These are phyloP conservation scores for Eragrostis nindensis DNA, from an alignment of 176 grass and related monocot genomes.

Conservation along the genomic window DNA sequence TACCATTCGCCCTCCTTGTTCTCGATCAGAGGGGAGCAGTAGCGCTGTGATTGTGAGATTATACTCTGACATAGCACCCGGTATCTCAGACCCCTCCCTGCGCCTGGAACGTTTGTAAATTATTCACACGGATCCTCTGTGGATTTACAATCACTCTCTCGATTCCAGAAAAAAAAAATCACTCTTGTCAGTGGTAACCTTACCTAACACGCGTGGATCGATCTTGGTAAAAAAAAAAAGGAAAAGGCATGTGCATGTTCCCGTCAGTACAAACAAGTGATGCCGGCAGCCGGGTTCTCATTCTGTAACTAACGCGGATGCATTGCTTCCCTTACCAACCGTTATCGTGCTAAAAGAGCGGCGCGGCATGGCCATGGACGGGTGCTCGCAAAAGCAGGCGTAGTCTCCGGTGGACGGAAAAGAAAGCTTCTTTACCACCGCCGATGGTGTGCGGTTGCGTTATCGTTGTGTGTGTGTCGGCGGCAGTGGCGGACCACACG, in stretches of 20 bases:
- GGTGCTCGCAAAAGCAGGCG: background rate
- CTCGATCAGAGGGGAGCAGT: background rate
- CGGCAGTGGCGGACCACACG: too few species aligned
- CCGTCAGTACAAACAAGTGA: too few species aligned
- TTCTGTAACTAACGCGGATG: background rate
- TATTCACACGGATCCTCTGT: too few species aligned
- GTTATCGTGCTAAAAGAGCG: background rate
- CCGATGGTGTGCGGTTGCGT: background rate
- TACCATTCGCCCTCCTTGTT: too few species aligned
- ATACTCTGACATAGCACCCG: background rate
- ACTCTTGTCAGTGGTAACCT: background rate
- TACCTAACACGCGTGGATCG: constrained; percentile 2
- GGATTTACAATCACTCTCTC: too few species aligned
- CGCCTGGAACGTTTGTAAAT: too few species aligned
- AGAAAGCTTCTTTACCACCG: background rate
- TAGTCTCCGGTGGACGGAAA: background rate
- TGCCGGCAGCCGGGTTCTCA: too few species aligned
- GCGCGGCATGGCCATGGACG: background rate
- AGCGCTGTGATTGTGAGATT: too few species aligned
- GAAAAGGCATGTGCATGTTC: too few species aligned
- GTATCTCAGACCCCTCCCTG: background rate
- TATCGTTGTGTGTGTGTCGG: background rate
- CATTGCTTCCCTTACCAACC: background rate
- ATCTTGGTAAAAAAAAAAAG: background rate
- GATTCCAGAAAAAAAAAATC: too few species aligned